phyloP scores from a whole-genome alignment of 257 asterid genomes.

The Dorcoceras hygrometricum region DNA sequence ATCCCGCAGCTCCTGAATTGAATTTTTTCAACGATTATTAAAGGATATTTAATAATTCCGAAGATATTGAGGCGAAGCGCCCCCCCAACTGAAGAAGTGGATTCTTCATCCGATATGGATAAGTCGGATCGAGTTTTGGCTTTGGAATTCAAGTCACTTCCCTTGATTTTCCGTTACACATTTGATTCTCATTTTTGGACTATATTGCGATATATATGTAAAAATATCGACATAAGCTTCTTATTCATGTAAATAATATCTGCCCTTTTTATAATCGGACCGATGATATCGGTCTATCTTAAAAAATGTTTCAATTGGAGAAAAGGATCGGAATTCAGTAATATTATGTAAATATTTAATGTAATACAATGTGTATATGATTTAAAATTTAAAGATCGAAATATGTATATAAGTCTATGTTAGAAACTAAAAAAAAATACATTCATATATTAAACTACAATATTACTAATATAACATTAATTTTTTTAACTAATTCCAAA shows the following conservation, averaged over 20 bases:
- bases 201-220: background rate
- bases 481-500: too few relatives aligned
- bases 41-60: constrained; percentile 28
- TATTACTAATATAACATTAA: too few relatives aligned
- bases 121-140: constrained; percentile 37
- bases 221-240: background rate
- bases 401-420: too few relatives aligned
- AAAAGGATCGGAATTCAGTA: too few relatives aligned
- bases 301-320: too few relatives aligned
- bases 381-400: too few relatives aligned
- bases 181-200: background rate
- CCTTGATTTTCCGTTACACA: constrained; percentile 9
- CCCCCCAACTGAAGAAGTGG: constrained; percentile 27
- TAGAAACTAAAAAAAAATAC: too few relatives aligned
- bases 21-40: constrained; percentile 26
- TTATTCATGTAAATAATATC: background rate
- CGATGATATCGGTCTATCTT: too few relatives aligned
- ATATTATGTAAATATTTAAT: too few relatives aligned
- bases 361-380: too few relatives aligned
- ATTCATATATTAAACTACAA: too few relatives aligned
- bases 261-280: too few relatives aligned
- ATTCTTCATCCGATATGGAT: constrained; percentile 30
- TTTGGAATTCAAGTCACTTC: constrained; percentile 28
- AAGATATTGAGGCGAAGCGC: constrained; percentile 7
- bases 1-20: constrained; percentile 24